Conservation (phyloP, 306 rosid species). For the Herpetospermum pedunculosum region DNA sequence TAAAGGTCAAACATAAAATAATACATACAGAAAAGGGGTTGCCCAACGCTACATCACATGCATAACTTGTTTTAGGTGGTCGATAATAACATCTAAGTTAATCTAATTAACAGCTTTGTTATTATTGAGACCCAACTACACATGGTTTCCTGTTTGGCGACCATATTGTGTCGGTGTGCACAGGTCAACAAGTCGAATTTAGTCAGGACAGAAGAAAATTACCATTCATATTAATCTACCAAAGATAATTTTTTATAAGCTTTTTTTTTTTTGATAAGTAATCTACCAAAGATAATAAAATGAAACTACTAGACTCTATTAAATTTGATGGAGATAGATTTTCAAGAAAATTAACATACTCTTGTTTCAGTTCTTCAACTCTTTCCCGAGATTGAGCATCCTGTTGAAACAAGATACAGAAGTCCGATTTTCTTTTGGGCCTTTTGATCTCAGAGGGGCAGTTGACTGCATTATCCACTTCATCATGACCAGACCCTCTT, state of each 20-base stretch:
- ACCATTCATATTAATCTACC: neutral
- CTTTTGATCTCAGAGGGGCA: slow-evolving; percentile 19
- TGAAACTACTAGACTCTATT: neutral
- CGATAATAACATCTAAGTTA: neutral
- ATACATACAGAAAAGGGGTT: neutral
- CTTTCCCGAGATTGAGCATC: slow-evolving; percentile 51
- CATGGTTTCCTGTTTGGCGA: neutral
- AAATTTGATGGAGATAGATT: neutral
- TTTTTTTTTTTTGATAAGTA: too few relatives aligned
- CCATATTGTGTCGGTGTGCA: neutral
- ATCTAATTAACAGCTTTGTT: neutral
- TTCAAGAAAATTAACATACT: slow-evolving; percentile 28
- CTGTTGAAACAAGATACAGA: slow-evolving; percentile 45
- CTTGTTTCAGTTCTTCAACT: slow-evolving; percentile 55
- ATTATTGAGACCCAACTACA: neutral
- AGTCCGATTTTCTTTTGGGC: slow-evolving; percentile 46
- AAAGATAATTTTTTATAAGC: too few relatives aligned
- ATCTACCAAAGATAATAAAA: slow-evolving; percentile 1
- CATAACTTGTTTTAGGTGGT: neutral
- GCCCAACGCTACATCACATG: neutral
- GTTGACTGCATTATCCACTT: slow-evolving; percentile 29
- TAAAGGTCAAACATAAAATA: neutral
- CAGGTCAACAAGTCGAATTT: neutral
- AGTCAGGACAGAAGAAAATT: slow-evolving; percentile 2
- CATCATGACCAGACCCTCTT: slow-evolving; percentile 21